Percentiles rank a stretch among this genome's conserved stretches.
phyloP scores from a whole-genome alignment of 352 stramenopile species.

The Thalassiosira exigua region DNA sequence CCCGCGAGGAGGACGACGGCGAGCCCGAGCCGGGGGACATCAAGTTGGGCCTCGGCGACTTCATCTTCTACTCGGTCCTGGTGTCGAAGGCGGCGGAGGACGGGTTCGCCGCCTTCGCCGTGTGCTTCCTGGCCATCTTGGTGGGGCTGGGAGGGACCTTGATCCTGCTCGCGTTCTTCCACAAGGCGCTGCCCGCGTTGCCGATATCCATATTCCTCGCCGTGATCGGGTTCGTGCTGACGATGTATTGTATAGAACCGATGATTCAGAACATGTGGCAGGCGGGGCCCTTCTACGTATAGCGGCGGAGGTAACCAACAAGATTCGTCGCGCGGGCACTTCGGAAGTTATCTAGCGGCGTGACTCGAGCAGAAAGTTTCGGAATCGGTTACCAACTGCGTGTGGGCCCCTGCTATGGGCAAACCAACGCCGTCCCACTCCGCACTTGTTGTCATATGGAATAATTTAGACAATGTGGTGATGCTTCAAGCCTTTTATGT shows the following conservation, averaged over 20 bases:
- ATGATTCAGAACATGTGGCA: conserved; percentile 67
- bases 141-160: conserved; percentile 90
- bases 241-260: conserved; percentile 74
- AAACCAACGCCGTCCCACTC: too few relatives aligned
- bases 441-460: too few relatives aligned
- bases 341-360: too few relatives aligned
- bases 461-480: too few relatives aligned
- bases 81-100: conserved; percentile 95
- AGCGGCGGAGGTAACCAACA: too few relatives aligned
- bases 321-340: too few relatives aligned
- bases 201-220: conserved; percentile 95
- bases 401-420: too few relatives aligned
- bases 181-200: conserved; percentile 91
- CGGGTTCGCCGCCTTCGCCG: conserved; percentile 92
- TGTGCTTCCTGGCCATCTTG: conserved; percentile 93
- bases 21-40: conserved; percentile 86
- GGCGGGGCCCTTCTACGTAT: conserved; percentile 67
- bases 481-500: too few relatives aligned
- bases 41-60: conserved; percentile 89
- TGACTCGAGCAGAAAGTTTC: too few relatives aligned
- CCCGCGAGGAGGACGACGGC: conserved; percentile 32
- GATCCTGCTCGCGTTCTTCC: conserved; percentile 91
- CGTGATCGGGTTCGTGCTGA: conserved; percentile 82
- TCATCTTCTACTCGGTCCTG: conserved; percentile 98
- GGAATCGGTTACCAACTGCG: too few relatives aligned